These are phyloP conservation scores for Tulasnella sp. DNA, from an alignment of 768 basidiomycete genomes.

Conservation along the genomic window DNA sequence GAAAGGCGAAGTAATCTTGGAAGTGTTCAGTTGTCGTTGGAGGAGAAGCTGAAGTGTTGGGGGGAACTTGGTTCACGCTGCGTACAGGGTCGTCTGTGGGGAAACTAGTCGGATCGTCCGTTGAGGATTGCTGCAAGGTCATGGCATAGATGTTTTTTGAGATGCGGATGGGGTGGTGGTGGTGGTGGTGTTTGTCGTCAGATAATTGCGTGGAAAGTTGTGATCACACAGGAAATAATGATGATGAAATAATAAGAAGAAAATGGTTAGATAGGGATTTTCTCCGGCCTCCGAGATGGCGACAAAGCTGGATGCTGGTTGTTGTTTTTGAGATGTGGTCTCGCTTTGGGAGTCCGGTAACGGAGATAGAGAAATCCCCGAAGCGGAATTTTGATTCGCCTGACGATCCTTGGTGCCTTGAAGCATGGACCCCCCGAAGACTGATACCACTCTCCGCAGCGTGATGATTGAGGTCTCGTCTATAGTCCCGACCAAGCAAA, in stretches of 20 bases:
- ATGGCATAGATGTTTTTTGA: background rate
- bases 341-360: background rate
- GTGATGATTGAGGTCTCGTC: no score
- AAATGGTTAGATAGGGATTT: background rate
- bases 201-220: background rate
- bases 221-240: background rate
- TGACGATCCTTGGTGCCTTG: background rate
- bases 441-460: no score
- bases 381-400: background rate
- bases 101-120: background rate
- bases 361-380: background rate
- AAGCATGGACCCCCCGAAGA: no score
- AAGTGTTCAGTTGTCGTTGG: background rate
- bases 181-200: background rate
- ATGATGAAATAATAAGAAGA: background rate
- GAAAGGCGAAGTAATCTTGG: background rate
- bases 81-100: background rate
- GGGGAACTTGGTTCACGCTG: background rate
- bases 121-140: background rate
- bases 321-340: background rate
- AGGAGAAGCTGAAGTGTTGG: background rate
- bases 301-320: no score
- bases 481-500: no score
- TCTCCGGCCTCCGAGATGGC: background rate
- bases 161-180: background rate